A percentile compares a stretch with the other conserved stretches of the same genome.
phyloP scores from a whole-genome alignment of 1,284 basidiomycete species.

The Microbotryomycetes sp. region DNA sequence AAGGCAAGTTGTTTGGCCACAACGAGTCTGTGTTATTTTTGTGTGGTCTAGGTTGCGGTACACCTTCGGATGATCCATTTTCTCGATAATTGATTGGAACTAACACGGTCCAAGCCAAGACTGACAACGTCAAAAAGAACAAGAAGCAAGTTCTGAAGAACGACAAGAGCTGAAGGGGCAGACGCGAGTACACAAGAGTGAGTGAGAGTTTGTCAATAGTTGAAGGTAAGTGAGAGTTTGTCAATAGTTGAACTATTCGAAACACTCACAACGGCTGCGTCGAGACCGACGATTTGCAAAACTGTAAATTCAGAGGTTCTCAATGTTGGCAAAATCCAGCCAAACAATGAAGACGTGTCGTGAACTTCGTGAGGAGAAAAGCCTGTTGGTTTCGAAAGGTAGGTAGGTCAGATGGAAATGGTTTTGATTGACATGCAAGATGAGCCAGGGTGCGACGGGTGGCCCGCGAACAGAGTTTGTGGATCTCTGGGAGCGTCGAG shows the following conservation, averaged over 20 bases:
- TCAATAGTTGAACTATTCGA: too few relatives aligned
- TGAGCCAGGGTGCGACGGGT: background rate
- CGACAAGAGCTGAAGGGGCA: slow-evolving; percentile 77
- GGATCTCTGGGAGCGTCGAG: background rate
- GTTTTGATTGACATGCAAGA: background rate
- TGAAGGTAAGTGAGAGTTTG: background rate
- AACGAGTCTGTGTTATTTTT: slow-evolving; percentile 16
- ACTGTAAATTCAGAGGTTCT: slow-evolving; percentile 84
- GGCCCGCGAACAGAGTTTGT: background rate
- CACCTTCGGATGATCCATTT: slow-evolving; percentile 58
- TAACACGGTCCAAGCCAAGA: slow-evolving; percentile 68
- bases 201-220: background rate
- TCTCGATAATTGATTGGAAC: slow-evolving; percentile 80
- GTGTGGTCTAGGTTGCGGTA: slow-evolving; percentile 40
- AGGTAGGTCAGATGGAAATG: slow-evolving; percentile 10
- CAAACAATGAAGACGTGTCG: slow-evolving; percentile 71
- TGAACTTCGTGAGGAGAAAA: slow-evolving; percentile 87
- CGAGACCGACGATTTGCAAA: slow-evolving; percentile 92
- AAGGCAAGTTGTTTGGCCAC: background rate
- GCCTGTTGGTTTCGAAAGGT: slow-evolving; percentile 47
- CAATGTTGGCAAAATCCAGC: slow-evolving; percentile 91
- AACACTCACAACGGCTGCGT: slow-evolving; percentile 74
- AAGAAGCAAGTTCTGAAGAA: slow-evolving; percentile 95
- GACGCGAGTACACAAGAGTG: background rate
- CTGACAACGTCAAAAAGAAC: slow-evolving; percentile 69